Percentiles rank a stretch among this genome's conserved stretches.
phyloP scores from a whole-genome alignment of 73 alveolate species.

The Uronychia binucleata region DNA sequence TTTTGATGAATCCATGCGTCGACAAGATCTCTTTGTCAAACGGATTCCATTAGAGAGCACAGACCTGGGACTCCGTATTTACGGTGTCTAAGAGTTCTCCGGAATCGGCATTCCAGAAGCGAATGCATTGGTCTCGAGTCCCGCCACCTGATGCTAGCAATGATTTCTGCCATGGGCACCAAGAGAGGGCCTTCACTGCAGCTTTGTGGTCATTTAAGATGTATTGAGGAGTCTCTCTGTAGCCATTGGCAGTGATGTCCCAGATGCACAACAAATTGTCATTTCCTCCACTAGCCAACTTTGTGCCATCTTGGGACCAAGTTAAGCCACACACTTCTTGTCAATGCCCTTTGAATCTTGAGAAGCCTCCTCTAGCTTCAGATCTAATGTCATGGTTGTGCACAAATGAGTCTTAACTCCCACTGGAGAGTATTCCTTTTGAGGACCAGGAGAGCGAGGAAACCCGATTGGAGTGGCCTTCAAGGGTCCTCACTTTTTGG shows the following conservation, averaged over 20 bases:
- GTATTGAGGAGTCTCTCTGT: conserved; percentile 54
- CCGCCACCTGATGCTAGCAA: conserved; percentile 99
- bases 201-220: conserved; percentile 92
- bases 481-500: conserved; percentile 65
- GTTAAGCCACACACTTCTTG: conserved; percentile 99
- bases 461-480: conserved; percentile 89
- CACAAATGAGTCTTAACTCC: conserved; percentile 84
- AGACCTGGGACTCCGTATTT: conserved; percentile 95
- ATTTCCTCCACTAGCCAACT: conserved; percentile 99
- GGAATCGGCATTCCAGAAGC: conserved; percentile 95
- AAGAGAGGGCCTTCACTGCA: conserved; percentile 99
- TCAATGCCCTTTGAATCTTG: conserved; percentile 79
- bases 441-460: conserved; percentile 83
- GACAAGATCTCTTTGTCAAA: conserved; percentile 81
- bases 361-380: conserved; percentile 51
- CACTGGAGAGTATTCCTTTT: conserved; percentile 81
- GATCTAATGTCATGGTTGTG: conserved; percentile 86
- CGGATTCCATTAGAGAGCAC: conserved; percentile 75
- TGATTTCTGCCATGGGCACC: conserved; percentile 98
- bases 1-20: conserved; percentile 86
- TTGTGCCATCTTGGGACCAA: conserved; percentile 98
- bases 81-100: conserved; percentile 66
- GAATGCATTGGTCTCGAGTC: conserved; percentile 92
- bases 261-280: conserved; percentile 98
- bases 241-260: conserved; percentile 74